phyloP scores from a whole-genome alignment of 352 stramenopile genomes.

The Globisporangium megalacanthum region DNA sequence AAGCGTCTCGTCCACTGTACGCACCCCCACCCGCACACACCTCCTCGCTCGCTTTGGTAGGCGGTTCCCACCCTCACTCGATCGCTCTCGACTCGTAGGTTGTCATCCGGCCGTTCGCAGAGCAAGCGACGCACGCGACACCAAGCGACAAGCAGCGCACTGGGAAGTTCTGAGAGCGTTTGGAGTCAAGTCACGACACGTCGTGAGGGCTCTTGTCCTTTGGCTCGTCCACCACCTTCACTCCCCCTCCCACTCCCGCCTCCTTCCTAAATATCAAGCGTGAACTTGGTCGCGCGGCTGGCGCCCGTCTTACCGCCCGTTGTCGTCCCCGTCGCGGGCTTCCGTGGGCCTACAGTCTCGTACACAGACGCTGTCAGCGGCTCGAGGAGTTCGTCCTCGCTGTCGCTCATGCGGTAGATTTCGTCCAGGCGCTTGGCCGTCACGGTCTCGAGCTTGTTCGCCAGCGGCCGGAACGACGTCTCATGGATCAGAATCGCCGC shows the following conservation, averaged over 20 bases:
- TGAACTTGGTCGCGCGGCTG: slow-evolving; percentile 54
- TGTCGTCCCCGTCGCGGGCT: slow-evolving; percentile 17
- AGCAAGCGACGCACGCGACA: slow-evolving; percentile 13
- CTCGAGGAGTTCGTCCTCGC: slow-evolving; percentile 74
- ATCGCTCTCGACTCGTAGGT: slow-evolving; percentile 19
- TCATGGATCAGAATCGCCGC: slow-evolving; percentile 64
- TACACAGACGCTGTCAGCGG: slow-evolving; percentile 49
- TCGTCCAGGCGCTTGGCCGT: slow-evolving; percentile 61
- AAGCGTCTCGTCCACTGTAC: slow-evolving; percentile 32
- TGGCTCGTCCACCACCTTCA: background rate
- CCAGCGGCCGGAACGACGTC: slow-evolving; percentile 38
- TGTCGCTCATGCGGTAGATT: slow-evolving; percentile 85
- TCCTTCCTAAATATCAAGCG: slow-evolving; percentile 26
- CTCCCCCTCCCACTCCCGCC: background rate
- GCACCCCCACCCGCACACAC: background rate
- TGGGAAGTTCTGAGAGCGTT: slow-evolving; percentile 5
- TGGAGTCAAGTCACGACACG: too few species aligned
- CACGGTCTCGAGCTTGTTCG: slow-evolving; percentile 43
- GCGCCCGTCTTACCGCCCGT: slow-evolving; percentile 13
- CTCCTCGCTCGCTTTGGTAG: background rate
- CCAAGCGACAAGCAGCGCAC: background rate
- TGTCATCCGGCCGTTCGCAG: slow-evolving; percentile 51
- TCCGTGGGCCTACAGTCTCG: slow-evolving; percentile 32
- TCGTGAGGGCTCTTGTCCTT: background rate
- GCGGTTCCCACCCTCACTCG: background rate